Evolutionary conservation across 1,139 yeast genomes (phyloP), one percentile per base, ranked within the genome.

Genomic region (Saccharomyces hybrid): DNA sequence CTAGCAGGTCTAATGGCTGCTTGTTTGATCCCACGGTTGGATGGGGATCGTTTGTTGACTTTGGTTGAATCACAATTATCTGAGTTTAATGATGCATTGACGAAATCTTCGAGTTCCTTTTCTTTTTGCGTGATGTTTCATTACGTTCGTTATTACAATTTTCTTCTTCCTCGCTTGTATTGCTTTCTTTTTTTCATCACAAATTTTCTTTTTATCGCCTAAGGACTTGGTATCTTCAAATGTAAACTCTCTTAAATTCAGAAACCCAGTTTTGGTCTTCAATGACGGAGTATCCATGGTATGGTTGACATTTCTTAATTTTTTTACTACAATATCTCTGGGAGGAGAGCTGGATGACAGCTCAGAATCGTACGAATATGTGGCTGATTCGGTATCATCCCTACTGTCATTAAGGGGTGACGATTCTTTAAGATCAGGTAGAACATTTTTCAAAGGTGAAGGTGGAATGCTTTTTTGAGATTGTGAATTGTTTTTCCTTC

Each of bases 1-100:
- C 71, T 68, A 3, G 70, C 62, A 21, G 67, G 67, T 51, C 66
- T 59, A 4, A 63, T 55, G 1, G 56, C 61, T 6, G 59, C 58
- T 34, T 50, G 54, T 47, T 51, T 48, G 12, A 34, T 34, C 21
- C 19, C n/a, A 3, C 32, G 44, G n/a, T 11, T 38, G 26, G n/a
- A 38, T 8, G 44, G 24, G 1, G 44, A 38, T 0, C 1, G 21
- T 38, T 38, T 16, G 11, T 38, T 38, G 4, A 5, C 2, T 38
- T 9, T 16, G 7, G 24, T 2, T 38, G 2, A 2, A 38, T 38
- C 44, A 19, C 2, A 38, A 38, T 38, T 19, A 19, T 27, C 32
- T 14, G 19, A 9, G n/a, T 26, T 12, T 44, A 38, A 27, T 19
- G 49, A 46, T 6, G 46, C 16, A 14, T 42, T 19, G 21, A 32